Evolutionary conservation across 768 basidiomycete species (phyloP).

Genomic region (Leccinellum rugosiceps): DNA sequence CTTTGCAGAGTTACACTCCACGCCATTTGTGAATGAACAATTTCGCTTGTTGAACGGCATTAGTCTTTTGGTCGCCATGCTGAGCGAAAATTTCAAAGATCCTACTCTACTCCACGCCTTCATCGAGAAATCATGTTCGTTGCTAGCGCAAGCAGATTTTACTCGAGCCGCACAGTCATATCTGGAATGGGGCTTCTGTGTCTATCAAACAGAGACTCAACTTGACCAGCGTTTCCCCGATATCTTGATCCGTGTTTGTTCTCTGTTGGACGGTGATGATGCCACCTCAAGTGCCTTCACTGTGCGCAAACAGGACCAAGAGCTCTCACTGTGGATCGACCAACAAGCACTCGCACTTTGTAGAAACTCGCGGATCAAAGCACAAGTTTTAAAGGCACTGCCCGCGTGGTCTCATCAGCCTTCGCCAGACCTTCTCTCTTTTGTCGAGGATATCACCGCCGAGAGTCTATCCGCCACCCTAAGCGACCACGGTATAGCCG

Average conservation of each 20-base stretch:
- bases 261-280: conserved; percentile 55
- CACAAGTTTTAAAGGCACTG: conserved; percentile 53
- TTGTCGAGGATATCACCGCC: conserved; percentile 45
- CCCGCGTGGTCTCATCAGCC: conserved; percentile 76
- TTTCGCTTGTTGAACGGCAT: conserved; percentile 69
- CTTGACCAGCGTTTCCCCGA: conserved; percentile 58
- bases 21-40: conserved; percentile 82
- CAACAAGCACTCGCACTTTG: conserved; percentile 43
- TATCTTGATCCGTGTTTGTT: conserved; percentile 65
- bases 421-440: conserved; percentile 41
- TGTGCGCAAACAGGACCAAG: conserved; percentile 37
- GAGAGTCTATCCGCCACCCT: conserved; percentile 53
- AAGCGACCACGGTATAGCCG: conserved; percentile 54
- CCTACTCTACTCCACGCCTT: conserved; percentile 63
- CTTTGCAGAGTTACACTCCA: conserved; percentile 60
- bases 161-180: conserved; percentile 69
- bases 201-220: conserved; percentile 40
- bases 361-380: conserved; percentile 34
- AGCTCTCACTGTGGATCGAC: conserved; percentile 65
- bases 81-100: conserved; percentile 53
- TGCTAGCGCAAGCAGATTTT: conserved; percentile 69
- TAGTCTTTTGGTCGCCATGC: conserved; percentile 68
- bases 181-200: conserved; percentile 69
- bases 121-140: conserved; percentile 59
- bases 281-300: conserved; percentile 27